Base-by-base conservation (phyloP, 257 asterid species). In the Henckelia pumila region DNA sequence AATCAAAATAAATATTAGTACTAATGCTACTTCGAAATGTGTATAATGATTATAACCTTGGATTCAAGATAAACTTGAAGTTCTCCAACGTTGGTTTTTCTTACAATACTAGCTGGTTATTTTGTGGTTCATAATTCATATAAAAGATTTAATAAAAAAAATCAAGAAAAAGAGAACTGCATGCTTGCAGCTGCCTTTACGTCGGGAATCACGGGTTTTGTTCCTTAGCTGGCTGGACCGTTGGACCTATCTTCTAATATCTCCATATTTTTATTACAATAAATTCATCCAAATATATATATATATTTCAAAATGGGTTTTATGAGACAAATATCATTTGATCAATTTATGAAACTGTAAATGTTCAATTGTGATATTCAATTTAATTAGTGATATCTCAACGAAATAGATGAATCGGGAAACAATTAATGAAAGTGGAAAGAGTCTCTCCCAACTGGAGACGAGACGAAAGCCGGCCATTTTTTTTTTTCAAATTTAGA, bases 151-250 rank as follows among this genome's bases (percentile, higher is more conserved):
- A 64, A 47, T 61, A 8, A 30, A 49, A 57, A 66, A 49, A 57
- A 66, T 61, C 23, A 67, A 71, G 28, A 30, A 44, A 44, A 71
- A 75, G 30, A 19, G 40, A 72, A 57, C 53, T 78, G 83, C 79
- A 80, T 78, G 79, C 61, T 81, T 81, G 82, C 89, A 83, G 86
- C 89, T 81, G 76, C 89, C 88, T 80, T 78, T 80, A 79, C 89
- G 89, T 79, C 89, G 92, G 84, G 92, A 86, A 86, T 86, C 89
- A 81, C 89, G 89, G 88, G 82, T 63, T 66, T 78, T 86, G 86
- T 78, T 73, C 87, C 75, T 64, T 69, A 68, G 74, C 83, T 72
- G 72, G 74, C 83, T 72, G 72, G 76, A 73, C 56, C 65, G 8
- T 75, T 63, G 78, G 84, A 60, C 91, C 83, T 73, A 76, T 75